Evolutionary conservation across 805 yeast species (phyloP).

Genomic region (Suhomyces vadensis): DNA sequence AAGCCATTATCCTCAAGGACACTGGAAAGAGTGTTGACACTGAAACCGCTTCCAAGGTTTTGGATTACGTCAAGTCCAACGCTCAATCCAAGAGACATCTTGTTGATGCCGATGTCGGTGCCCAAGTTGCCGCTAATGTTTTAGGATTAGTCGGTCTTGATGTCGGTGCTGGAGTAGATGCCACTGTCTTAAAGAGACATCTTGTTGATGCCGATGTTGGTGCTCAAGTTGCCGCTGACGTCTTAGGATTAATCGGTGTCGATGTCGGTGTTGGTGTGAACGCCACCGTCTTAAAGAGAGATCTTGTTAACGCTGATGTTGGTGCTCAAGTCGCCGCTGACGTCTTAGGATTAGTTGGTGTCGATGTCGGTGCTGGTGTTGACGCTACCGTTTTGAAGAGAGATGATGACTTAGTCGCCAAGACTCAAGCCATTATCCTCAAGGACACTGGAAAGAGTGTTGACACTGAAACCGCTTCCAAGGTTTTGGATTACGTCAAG

Average conservation of each 20-base stretch:
- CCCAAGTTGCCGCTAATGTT: constrained; percentile 11
- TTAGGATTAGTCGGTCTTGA: constrained; percentile 12
- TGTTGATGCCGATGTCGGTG: constrained; percentile 8
- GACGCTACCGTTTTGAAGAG: constrained; percentile 10
- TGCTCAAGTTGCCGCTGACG: constrained; percentile 10
- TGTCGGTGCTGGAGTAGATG: constrained; percentile 9
- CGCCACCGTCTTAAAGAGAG: constrained; percentile 7
- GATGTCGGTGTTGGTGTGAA: constrained; percentile 3
- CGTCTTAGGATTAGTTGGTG: constrained; percentile 9
- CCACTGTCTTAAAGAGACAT: constrained; percentile 17
- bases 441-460: constrained; percentile 6
- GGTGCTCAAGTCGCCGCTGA: constrained; percentile 12
- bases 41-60: constrained; percentile 7
- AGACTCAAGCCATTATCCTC: neutral
- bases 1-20: constrained; percentile 5
- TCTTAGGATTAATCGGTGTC: constrained; percentile 5
- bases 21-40: constrained; percentile 8
- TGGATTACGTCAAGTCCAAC: constrained; percentile 10
- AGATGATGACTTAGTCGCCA: constrained; percentile 1
- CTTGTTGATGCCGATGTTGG: constrained; percentile 16
- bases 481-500: constrained; percentile 9
- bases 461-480: constrained; percentile 10
- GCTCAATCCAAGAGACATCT: constrained; percentile 8
- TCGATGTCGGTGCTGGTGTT: constrained; percentile 12
- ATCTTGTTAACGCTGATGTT: constrained; percentile 8